Evolutionary conservation across 805 yeast genomes (phyloP), one percentile per base, ranked within the genome.

Genomic region (Hanseniaspora meyeri): DNA sequence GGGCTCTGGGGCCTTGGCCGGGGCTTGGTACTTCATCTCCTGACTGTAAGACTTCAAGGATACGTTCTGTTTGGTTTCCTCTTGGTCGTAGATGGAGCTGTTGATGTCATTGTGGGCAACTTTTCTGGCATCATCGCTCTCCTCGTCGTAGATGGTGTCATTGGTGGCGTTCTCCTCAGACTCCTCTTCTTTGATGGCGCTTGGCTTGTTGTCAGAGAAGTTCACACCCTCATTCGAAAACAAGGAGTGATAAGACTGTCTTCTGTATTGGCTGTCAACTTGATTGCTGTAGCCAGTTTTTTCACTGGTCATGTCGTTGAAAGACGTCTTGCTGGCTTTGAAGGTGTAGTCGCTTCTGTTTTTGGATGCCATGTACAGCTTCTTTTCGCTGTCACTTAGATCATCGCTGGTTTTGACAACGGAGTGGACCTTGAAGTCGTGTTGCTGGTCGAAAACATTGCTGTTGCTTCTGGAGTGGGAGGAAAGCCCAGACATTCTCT

Each of bases 201-300:
- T 36, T 31, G 24, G 38, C 19, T 43, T 43, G 32, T 12, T 37
- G 37, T 7, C 17, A 12, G 12, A 11, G 5, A 43, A 11, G 9
- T 4, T 34, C n/a, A 36, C 12, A 27, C 45, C 55, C n/a, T 53
- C 51, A 39, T 38, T 58, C 4, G 63, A 59, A 43, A 58, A 60
- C 17, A 61, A 55, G n/a, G 63, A 61, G 39, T 60, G 62, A 29
- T 59, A 61, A 0, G 63, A 61, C 45, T 56, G 57, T 48, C 62
- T 59, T 36, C 55, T 55, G 11, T 53, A 34, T n/a, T 32, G 20
- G 8, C 27, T 47, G 2, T 19, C 40, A 8, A 16, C 27, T 24
- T 29, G 32, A 12, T 39, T 49, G 24, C 14, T 12, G 24, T 40
- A n/a, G 27, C 10, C n/a, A 24, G 9, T 17, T 3, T 27, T 38